phyloP scores from a whole-genome alignment of 805 yeast species.

The Limtongia smithiae region DNA sequence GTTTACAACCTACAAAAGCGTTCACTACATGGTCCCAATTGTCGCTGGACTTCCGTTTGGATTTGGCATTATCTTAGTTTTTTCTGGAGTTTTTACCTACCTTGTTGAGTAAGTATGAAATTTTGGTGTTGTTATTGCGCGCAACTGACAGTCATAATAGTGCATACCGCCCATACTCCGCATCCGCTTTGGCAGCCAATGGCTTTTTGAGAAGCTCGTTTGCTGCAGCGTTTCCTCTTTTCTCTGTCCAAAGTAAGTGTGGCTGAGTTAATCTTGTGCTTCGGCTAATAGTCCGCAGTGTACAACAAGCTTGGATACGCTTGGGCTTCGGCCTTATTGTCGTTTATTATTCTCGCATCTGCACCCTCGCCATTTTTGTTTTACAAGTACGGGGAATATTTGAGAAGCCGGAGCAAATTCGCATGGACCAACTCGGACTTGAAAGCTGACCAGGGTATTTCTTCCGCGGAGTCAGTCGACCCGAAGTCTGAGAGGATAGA shows the following conservation, averaged over 20 bases:
- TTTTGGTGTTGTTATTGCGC: slow-evolving; percentile 31
- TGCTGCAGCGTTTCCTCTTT: slow-evolving; percentile 46
- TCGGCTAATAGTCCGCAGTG: slow-evolving; percentile 46
- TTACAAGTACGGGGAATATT: slow-evolving; percentile 22
- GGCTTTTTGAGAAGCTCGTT: slow-evolving; percentile 50
- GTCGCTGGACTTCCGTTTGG: slow-evolving; percentile 52
- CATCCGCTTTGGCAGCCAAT: slow-evolving; percentile 81
- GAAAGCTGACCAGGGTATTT: no score
- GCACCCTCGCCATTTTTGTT: slow-evolving; percentile 30
- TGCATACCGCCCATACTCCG: slow-evolving; percentile 50
- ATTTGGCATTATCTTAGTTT: slow-evolving; percentile 40
- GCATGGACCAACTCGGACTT: slow-evolving; percentile 16
- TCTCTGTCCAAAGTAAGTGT: slow-evolving; percentile 43
- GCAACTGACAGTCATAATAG: no score
- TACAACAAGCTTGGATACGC: slow-evolving; percentile 58
- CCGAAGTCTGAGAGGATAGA: no score
- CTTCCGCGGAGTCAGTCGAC: no score
- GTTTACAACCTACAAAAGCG: slow-evolving; percentile 46
- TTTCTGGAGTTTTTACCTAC: slow-evolving; percentile 42
- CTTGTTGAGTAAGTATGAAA: slow-evolving; percentile 43
- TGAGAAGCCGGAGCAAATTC: slow-evolving; percentile 21
- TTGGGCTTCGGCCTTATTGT: slow-evolving; percentile 48
- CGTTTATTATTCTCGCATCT: slow-evolving; percentile 22
- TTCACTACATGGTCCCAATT: slow-evolving; percentile 54
- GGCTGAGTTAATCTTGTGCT: slow-evolving; percentile 32